Evolutionary conservation across 768 basidiomycete species (phyloP), one percentile per base, ranked within the genome.

Genomic region (Coprinopsis strossmayeri): DNA sequence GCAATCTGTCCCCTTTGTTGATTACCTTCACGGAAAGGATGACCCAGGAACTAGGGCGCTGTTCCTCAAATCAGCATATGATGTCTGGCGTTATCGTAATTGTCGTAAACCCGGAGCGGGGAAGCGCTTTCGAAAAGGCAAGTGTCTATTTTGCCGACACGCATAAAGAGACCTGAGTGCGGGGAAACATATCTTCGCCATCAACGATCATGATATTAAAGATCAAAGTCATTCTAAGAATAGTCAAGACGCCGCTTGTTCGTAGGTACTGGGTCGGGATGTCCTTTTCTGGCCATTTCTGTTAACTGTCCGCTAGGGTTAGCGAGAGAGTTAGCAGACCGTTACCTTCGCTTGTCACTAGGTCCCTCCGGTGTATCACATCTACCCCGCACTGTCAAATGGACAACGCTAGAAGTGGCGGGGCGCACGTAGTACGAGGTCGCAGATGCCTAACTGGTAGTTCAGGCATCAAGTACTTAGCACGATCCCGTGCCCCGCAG

Each of bases 201-300:
- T 7, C 30, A 32, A 15, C 9, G 30, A 32, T 32, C 30, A 32
- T 21, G 41, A 23, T 21, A 23, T 25, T 10, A 11, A 25, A 42
- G 20, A 21, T 9, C 41, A 42, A n/a, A n/a, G n/a, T 42, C 18
- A n/a, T 7, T 45, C 43, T 32, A 45, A 42, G 5, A 24, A 24
- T 42, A 42, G 18, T 24, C 40, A 42, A 45, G 27, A 9, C 43
- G 15, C 43, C 43, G 43, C n/a, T n/a, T 20, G 25, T 32, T 27
- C 30, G 25, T 18, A 28, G 43, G n/a, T 45, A 28, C 43, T 32
- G 43, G 43, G 25, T 45, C 43, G 43, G 27, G 27, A 28, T 45
- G 43, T 27, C 43, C 43, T 10, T 45, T 30, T 45, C 3, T 32
- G 43, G 43, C 28, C 27, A 32, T 17, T 18, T 5, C n/a, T 18